A percentile compares a stretch with the other conserved stretches of the same genome.
These are phyloP conservation scores for Diaporthe capsici DNA, from an alignment of 2,329 filamentous ascomycete species.

Conservation along the genomic window DNA sequence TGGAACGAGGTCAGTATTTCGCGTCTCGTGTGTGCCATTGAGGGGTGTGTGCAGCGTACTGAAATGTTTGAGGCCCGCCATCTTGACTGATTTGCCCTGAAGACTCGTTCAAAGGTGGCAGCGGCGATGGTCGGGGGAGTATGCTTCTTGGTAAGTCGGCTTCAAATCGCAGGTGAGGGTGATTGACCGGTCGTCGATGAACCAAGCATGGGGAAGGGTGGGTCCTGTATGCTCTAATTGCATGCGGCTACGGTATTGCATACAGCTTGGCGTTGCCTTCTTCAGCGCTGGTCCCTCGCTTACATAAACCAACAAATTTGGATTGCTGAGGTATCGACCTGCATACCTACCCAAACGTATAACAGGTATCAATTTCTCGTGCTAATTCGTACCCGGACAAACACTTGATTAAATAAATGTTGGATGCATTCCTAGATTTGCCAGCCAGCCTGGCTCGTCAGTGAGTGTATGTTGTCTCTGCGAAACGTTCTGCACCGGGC, in stretches of 20 bases:
- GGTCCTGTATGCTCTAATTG: conserved; percentile 3
- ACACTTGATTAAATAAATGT: background rate
- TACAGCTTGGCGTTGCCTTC: background rate
- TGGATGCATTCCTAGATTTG: background rate
- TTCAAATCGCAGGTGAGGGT: conserved; percentile 8
- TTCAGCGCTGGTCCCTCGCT: background rate
- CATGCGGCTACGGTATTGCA: background rate
- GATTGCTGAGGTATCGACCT: background rate
- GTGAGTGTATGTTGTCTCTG: background rate
- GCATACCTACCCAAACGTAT: background rate
- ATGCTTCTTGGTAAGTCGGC: conserved; percentile 9
- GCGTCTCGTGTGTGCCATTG: conserved; percentile 37
- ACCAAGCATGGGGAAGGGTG: background rate
- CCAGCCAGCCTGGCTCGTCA: too few species aligned
- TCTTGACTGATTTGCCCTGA: conserved; percentile 50
- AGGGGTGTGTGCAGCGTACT: conserved; percentile 50
- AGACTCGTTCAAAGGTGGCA: conserved; percentile 41
- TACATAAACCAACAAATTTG: background rate
- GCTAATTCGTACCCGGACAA: background rate
- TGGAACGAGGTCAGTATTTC: conserved; percentile 48
- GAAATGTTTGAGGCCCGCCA: conserved; percentile 60
- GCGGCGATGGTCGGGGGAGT: conserved; percentile 15
- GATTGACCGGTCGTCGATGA: conserved; percentile 23
- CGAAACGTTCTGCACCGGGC: background rate
- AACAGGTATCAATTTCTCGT: too few species aligned